These are phyloP conservation scores for Calonectria pseudoturangicola DNA, from an alignment of 2,329 filamentous ascomycete species.

Conservation along the genomic window DNA sequence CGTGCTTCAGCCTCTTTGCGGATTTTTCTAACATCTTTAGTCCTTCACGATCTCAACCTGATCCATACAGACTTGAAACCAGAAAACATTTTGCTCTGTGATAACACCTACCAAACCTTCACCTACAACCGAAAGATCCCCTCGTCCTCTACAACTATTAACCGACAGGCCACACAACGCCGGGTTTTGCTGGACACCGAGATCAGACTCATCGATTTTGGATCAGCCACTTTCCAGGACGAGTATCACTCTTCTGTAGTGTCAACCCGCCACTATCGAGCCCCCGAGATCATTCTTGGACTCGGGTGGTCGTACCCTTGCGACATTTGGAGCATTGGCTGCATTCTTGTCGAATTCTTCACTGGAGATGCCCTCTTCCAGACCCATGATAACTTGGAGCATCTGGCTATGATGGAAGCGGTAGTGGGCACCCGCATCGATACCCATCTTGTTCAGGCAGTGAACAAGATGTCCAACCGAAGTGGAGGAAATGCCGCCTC, in stretches of 20 bases:
- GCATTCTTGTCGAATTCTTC: conserved; percentile 83
- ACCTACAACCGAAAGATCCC: conserved; percentile 83
- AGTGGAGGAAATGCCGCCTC: conserved; percentile 77
- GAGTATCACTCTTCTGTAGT: conserved; percentile 84
- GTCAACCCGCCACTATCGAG: conserved; percentile 81
- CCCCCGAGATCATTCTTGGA: conserved; percentile 82
- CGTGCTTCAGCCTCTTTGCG: not conserved
- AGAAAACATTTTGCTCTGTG: conserved; percentile 81
- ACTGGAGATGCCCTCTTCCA: conserved; percentile 83
- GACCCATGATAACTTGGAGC: conserved; percentile 83
- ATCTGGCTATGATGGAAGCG: conserved; percentile 85
- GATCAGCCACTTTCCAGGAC: conserved; percentile 82
- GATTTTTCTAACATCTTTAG: conserved; percentile 65
- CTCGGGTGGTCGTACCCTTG: conserved; percentile 83
- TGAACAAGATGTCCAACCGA: conserved; percentile 72
- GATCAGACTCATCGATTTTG: conserved; percentile 82
- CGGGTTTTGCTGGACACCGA: conserved; percentile 81
- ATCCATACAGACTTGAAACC: conserved; percentile 91
- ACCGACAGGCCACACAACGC: conserved; percentile 77
- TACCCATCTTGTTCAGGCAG: conserved; percentile 70
- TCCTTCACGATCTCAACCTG: conserved; percentile 96
- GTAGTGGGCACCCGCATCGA: conserved; percentile 78
- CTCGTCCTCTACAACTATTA: conserved; percentile 77
- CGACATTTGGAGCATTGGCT: conserved; percentile 85
- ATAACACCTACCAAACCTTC: conserved; percentile 80